Conservation (phyloP, 2,329 filamentous ascomycete species). For the Penicillium decumbens region DNA sequence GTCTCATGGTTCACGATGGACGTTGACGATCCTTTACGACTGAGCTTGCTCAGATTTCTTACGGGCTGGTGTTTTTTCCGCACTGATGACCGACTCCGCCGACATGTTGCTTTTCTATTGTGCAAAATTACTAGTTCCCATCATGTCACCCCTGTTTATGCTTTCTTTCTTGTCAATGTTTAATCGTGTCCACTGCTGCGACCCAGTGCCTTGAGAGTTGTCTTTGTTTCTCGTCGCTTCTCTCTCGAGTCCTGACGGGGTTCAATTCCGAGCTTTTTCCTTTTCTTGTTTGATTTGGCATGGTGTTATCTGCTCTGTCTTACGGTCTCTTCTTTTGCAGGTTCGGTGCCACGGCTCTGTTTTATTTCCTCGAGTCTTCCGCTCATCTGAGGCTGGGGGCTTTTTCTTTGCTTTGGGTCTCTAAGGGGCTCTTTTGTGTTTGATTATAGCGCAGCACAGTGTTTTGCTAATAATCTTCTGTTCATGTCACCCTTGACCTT, state of each 20-base stretch:
- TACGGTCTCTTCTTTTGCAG: conserved; percentile 14
- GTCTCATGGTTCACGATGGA: conserved; percentile 20
- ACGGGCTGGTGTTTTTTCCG: conserved; percentile 10
- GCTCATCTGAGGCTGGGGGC: conserved; percentile 4
- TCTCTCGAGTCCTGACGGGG: conserved; percentile 14
- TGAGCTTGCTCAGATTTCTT: conserved; percentile 15
- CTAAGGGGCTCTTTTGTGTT: conserved; percentile 2
- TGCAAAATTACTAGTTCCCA: conserved; percentile 30
- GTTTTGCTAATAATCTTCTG: conserved; percentile 12
- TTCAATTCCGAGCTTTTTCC: conserved; percentile 19
- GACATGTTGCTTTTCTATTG: conserved; percentile 19
- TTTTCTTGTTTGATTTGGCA: conserved; percentile 15
- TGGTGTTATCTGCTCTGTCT: conserved; percentile 17
- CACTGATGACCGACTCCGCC: conserved; percentile 12
- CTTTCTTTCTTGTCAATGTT: conserved; percentile 18
- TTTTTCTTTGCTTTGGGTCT: conserved; percentile 2
- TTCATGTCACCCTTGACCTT: not conserved
- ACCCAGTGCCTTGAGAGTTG: conserved; percentile 2
- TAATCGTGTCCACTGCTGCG: conserved; percentile 11
- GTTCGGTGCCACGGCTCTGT: conserved; percentile 20
- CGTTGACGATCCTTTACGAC: conserved; percentile 16
- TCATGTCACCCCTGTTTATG: conserved; percentile 24
- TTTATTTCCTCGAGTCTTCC: conserved; percentile 17
- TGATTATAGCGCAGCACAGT: conserved; percentile 15
- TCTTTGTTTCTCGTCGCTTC: conserved; percentile 5